Conservation (phyloP, 2,329 filamentous ascomycete species). For the Ophiostoma sp. region DNA sequence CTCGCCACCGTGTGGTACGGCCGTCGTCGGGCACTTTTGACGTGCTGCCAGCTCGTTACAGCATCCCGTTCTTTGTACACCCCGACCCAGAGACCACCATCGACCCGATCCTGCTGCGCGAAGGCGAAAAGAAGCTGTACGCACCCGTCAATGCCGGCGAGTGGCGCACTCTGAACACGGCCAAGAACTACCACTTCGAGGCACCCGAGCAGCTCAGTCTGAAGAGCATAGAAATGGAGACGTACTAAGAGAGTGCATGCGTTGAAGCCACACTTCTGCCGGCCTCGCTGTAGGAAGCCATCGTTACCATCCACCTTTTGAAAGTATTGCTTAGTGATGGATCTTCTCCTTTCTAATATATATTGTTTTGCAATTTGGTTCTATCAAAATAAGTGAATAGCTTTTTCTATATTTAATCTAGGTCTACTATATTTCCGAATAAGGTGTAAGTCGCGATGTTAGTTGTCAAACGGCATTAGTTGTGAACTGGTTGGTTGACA, state of each 20-base stretch:
- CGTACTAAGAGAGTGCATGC: neutral
- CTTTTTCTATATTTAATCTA: neutral
- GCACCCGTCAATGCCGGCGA: conserved; percentile 6
- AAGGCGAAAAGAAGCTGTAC: conserved; percentile 8
- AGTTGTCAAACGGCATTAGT: neutral
- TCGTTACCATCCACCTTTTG: no score
- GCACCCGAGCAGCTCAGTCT: conserved; percentile 8
- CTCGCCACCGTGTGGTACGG: conserved; percentile 5
- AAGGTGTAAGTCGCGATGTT: neutral
- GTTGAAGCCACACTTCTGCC: neutral
- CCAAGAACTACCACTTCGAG: conserved; percentile 15
- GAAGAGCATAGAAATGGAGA: conserved; percentile 14
- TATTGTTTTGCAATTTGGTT: neutral
- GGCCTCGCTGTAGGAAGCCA: neutral
- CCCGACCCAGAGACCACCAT: conserved; percentile 8
- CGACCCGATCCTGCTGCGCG: conserved; percentile 9
- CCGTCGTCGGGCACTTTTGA: conserved; percentile 2
- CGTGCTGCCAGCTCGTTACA: conserved; percentile 8
- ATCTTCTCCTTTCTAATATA: neutral
- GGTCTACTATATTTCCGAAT: neutral
- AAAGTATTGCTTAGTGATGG: no score
- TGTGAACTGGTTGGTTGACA: neutral
- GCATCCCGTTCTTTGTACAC: conserved; percentile 11
- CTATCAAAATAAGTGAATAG: no score
- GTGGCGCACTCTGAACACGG: conserved; percentile 16